Conservation (phyloP, 257 asterid genomes). For the Solanum tarapatanum region DNA sequence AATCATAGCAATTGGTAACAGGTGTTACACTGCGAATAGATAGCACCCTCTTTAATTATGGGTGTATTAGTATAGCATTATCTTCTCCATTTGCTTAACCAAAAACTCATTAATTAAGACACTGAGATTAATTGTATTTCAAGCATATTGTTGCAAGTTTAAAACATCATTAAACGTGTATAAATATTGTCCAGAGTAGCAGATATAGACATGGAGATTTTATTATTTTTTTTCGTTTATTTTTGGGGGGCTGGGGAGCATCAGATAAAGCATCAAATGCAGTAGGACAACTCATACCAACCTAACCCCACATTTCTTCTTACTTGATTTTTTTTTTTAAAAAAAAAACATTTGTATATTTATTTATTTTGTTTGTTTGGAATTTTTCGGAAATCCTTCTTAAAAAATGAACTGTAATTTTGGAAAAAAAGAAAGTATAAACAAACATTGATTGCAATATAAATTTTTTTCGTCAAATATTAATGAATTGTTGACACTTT, state of each 20-base stretch:
- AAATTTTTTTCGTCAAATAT: neutral
- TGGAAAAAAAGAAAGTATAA: neutral
- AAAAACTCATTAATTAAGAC: neutral
- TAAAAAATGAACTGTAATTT: neutral
- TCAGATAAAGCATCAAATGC: neutral
- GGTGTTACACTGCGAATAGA: neutral
- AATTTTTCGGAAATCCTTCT: neutral
- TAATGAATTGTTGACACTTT: neutral
- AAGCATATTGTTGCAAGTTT: neutral
- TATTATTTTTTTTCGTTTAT: neutral
- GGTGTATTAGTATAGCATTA: neutral
- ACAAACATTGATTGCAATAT: neutral
- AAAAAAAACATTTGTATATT: neutral
- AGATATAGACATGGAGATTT: conserved; percentile 3
- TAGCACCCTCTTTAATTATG: neutral
- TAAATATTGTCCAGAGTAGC: conserved; percentile 6
- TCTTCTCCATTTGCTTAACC: neutral
- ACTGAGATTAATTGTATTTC: neutral
- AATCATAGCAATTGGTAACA: neutral
- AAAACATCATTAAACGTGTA: neutral
- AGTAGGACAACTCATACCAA: conserved; percentile 27
- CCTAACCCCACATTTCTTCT: conserved; percentile 19
- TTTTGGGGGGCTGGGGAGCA: neutral
- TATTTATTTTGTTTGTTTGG: neutral
- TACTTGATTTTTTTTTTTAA: neutral